Conservation (phyloP, 192 early-diverging fungal species). For the Coemansia sp. region DNA sequence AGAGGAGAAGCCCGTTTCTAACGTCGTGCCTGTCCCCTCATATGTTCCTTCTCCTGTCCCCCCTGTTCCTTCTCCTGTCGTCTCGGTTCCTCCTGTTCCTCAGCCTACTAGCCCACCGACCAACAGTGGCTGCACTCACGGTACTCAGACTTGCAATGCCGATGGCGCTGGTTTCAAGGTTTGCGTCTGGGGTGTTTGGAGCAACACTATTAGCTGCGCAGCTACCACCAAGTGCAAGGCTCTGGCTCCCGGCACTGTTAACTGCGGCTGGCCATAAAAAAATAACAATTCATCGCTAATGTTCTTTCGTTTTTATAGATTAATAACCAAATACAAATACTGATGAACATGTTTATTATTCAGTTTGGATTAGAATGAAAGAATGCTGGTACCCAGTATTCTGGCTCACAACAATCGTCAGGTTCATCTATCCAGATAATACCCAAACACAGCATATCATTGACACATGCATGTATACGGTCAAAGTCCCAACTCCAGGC, state of each 20-base stretch:
- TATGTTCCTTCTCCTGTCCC: neutral
- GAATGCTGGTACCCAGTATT: slow-evolving; percentile 53
- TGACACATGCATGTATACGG: slow-evolving; percentile 35
- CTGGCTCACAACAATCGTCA: slow-evolving; percentile 8
- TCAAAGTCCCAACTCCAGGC: slow-evolving; percentile 43
- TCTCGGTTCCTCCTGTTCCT: slow-evolving; percentile 7
- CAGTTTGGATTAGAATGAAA: slow-evolving; percentile 2
- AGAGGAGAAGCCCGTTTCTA: neutral
- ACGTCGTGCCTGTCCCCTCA: neutral
- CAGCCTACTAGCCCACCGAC: neutral
- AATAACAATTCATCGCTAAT: neutral
- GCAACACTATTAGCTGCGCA: slow-evolving; percentile 15
- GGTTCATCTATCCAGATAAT: slow-evolving; percentile 48
- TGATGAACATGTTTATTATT: neutral
- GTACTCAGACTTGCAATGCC: slow-evolving; percentile 23
- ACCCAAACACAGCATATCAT: slow-evolving; percentile 50
- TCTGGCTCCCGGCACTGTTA: slow-evolving; percentile 5
- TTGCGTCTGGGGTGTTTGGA: slow-evolving; percentile 47
- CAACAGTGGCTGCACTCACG: slow-evolving; percentile 28
- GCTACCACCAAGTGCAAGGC: slow-evolving; percentile 33
- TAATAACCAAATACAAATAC: neutral
- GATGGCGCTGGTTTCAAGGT: slow-evolving; percentile 29
- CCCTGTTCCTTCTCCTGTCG: neutral
- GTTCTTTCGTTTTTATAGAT: neutral
- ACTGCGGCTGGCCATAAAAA: slow-evolving; percentile 33